phyloP scores from a whole-genome alignment of 805 yeast species.

The Maudiozyma bulderi region DNA sequence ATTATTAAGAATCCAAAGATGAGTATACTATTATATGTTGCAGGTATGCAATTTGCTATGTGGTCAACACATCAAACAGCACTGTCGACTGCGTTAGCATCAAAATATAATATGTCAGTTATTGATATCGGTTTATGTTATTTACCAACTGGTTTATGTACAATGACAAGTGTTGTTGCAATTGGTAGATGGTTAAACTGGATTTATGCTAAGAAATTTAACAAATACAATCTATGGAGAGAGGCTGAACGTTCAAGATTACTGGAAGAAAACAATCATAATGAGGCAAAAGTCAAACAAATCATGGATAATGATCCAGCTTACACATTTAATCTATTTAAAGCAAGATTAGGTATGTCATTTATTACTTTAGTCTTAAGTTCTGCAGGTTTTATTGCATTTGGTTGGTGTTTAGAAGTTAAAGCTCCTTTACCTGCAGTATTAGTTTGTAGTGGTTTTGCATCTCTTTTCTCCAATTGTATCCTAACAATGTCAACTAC shows the following conservation, averaged over 20 bases:
- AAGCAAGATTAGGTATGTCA: slow-evolving; percentile 44
- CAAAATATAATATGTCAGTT: slow-evolving; percentile 41
- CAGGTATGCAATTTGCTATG: slow-evolving; percentile 52
- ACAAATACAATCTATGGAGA: slow-evolving; percentile 16
- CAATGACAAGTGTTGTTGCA: slow-evolving; percentile 48
- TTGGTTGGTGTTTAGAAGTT: slow-evolving; percentile 64
- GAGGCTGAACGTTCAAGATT: slow-evolving; percentile 10
- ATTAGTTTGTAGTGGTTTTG: slow-evolving; percentile 46
- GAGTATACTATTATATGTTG: slow-evolving; percentile 41
- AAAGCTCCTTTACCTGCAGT: slow-evolving; percentile 43
- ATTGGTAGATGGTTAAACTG: slow-evolving; percentile 51
- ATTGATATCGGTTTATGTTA: slow-evolving; percentile 61
- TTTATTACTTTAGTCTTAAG: slow-evolving; percentile 34
- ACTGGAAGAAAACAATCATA: slow-evolving; percentile 13
- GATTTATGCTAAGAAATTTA: slow-evolving; percentile 25
- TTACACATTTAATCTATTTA: slow-evolving; percentile 43
- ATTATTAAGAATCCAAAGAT: slow-evolving; percentile 39
- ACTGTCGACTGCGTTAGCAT: slow-evolving; percentile 44
- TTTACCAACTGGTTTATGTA: slow-evolving; percentile 64
- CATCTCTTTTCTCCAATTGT: slow-evolving; percentile 50
- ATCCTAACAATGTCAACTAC: slow-evolving; percentile 53
- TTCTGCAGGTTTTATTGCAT: slow-evolving; percentile 36
- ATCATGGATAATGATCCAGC: slow-evolving; percentile 17
- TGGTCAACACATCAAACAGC: slow-evolving; percentile 68
- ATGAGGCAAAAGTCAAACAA: slow-evolving; percentile 12